Conservation (phyloP, 2,329 filamentous ascomycete species). For the Torrubiella hemipterigena region DNA sequence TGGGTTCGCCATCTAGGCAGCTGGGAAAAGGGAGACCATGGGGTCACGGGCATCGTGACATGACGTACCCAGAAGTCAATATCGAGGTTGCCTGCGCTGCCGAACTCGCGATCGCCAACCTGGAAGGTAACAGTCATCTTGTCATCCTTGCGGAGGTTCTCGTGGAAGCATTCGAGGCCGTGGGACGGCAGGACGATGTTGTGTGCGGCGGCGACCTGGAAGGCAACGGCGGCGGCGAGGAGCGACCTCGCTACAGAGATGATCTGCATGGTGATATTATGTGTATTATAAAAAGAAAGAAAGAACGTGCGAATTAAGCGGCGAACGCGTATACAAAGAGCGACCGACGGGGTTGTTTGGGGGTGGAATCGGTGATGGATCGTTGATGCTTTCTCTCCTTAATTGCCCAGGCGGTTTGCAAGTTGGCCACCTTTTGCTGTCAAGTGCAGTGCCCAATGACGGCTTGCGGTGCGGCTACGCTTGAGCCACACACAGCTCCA, state of each 20-base stretch:
- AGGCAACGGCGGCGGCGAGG: slow-evolving; percentile 26
- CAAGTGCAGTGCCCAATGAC: too few relatives aligned
- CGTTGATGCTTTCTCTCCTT: too few relatives aligned
- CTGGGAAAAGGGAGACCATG: too few relatives aligned
- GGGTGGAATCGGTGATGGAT: too few relatives aligned
- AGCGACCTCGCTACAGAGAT: slow-evolving; percentile 30
- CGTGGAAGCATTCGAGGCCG: slow-evolving; percentile 95
- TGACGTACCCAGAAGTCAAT: slow-evolving; percentile 96
- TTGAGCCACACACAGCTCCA: too few relatives aligned
- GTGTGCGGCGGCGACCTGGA: slow-evolving; percentile 62
- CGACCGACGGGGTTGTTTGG: too few relatives aligned
- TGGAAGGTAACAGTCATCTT: slow-evolving; percentile 98
- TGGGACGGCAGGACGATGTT: slow-evolving; percentile 93
- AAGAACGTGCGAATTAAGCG: too few relatives aligned
- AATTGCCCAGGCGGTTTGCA: too few relatives aligned
- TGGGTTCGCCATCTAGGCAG: too few relatives aligned
- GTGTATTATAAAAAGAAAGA: slow-evolving; percentile 4
- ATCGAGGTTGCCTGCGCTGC: slow-evolving; percentile 84
- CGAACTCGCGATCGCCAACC: slow-evolving; percentile 93
- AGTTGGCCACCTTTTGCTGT: too few relatives aligned
- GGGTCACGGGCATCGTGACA: slow-evolving; percentile 5
- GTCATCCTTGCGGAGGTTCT: slow-evolving; percentile 83
- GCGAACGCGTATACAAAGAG: too few relatives aligned
- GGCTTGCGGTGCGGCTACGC: too few relatives aligned
- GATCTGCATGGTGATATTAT: slow-evolving; percentile 25